phyloP scores from a whole-genome alignment of 108 stramenopile genomes.

The Stephanodiscus minutulus region DNA sequence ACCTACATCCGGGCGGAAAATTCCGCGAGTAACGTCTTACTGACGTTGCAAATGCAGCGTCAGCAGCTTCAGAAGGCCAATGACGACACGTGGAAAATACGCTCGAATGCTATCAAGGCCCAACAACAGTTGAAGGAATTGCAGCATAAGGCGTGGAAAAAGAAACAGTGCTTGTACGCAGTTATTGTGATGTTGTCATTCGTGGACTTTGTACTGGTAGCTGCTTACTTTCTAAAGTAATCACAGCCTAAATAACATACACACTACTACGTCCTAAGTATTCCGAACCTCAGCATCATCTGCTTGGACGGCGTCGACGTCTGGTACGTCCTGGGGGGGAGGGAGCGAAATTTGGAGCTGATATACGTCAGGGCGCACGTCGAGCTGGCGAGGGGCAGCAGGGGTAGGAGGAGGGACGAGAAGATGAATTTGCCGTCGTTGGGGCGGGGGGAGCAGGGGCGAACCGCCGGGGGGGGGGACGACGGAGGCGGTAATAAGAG shows the following conservation, averaged over 20 bases:
- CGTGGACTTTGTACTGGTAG: too few relatives aligned
- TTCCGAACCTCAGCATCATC: too few relatives aligned
- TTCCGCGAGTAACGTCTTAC: conserved; percentile 69
- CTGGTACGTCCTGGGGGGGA: conserved; percentile 17
- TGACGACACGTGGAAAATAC: conserved; percentile 82
- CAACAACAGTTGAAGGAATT: conserved; percentile 75
- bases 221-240: too few relatives aligned
- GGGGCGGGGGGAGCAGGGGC: neutral
- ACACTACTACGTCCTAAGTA: too few relatives aligned
- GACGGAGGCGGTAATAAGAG: neutral
- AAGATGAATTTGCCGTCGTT: conserved; percentile 10
- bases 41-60: conserved; percentile 73
- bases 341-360: conserved; percentile 13
- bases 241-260: too few relatives aligned
- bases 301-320: too few relatives aligned
- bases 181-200: conserved; percentile 63
- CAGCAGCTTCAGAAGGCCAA: conserved; percentile 80
- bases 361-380: conserved; percentile 10
- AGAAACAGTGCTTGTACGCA: conserved; percentile 65
- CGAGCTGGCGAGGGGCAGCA: neutral
- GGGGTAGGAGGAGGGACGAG: conserved; percentile 1
- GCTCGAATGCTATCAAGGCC: conserved; percentile 69
- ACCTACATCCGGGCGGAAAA: conserved; percentile 79
- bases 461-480: too few relatives aligned
- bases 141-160: conserved; percentile 68